These are phyloP conservation scores for Quercus phellos DNA, from an alignment of 331 rosid species.

Conservation along the genomic window DNA sequence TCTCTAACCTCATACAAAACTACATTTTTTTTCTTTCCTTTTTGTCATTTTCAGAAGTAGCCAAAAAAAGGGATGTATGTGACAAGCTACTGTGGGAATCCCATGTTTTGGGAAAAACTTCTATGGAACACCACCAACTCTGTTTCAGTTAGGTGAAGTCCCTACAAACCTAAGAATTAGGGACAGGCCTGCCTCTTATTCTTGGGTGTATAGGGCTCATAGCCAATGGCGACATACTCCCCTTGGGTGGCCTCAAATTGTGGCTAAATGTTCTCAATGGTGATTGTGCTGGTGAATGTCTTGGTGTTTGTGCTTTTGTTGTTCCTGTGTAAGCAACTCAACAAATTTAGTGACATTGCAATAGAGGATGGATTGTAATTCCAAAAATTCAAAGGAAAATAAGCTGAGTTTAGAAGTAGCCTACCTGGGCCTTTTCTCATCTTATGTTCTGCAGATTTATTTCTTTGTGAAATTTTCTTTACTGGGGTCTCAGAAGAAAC, in stretches of 20 bases:
- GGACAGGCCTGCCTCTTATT: conserved; percentile 32
- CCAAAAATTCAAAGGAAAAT: background rate
- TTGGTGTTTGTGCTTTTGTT: conserved; percentile 23
- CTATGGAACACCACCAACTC: background rate
- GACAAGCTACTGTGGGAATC: background rate
- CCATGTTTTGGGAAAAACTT: background rate
- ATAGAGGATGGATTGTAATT: background rate
- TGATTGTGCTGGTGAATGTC: conserved; percentile 24
- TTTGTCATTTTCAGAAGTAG: background rate
- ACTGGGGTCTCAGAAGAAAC: conserved; percentile 35
- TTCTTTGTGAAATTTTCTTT: conserved; percentile 30
- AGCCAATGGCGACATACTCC: conserved; percentile 19
- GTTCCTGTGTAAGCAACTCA: conserved; percentile 35
- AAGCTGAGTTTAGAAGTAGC: conserved; percentile 2
- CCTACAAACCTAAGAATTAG: conserved; percentile 19
- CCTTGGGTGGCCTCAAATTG: conserved; percentile 25
- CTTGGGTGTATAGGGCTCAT: conserved; percentile 28
- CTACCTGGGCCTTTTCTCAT: conserved; percentile 55
- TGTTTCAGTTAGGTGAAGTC: background rate
- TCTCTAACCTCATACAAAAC: background rate
- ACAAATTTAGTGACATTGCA: conserved; percentile 6
- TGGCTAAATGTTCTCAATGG: conserved; percentile 29
- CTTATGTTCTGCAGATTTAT: conserved; percentile 23
- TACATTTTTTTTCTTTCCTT: background rate
- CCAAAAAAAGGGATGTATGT: conserved; percentile 1